phyloP scores from a whole-genome alignment of 345 rosid genomes.

The Populus davidiana region DNA sequence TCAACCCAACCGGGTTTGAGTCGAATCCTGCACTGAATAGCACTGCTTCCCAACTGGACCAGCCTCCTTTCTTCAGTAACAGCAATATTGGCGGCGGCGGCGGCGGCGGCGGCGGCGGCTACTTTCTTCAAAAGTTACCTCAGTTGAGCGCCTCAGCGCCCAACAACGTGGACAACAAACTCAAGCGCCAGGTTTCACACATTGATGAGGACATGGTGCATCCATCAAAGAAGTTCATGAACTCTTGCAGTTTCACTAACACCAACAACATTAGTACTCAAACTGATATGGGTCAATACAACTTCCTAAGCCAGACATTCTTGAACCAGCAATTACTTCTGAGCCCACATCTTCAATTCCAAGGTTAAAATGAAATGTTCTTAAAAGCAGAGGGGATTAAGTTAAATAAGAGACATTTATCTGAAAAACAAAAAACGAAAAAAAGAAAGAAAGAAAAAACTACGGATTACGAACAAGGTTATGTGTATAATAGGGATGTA shows the following conservation, averaged over 20 bases:
- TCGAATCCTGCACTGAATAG: conserved; percentile 23
- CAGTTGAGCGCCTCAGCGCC: conserved; percentile 42
- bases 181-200: conserved; percentile 49
- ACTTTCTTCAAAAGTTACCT: conserved; percentile 54
- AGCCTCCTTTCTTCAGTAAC: conserved; percentile 23
- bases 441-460: too few species aligned
- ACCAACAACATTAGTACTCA: conserved; percentile 22
- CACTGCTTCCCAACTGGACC: conserved; percentile 17
- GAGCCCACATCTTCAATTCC: conserved; percentile 55
- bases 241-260: conserved; percentile 48
- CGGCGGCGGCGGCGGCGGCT: background rate
- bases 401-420: background rate
- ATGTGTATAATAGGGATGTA: conserved; percentile 8
- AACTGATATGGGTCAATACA: conserved; percentile 40
- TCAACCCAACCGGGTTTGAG: conserved; percentile 31
- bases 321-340: conserved; percentile 51
- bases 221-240: conserved; percentile 46
- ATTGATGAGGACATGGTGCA: conserved; percentile 36
- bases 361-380: conserved; percentile 33
- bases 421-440: background rate
- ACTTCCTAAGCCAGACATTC: conserved; percentile 42
- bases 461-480: background rate
- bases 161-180: conserved; percentile 29
- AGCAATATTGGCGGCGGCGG: background rate
- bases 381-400: background rate